phyloP scores from a whole-genome alignment of 2,329 filamentous ascomycete species.

The Phaeosphaeria sp. region DNA sequence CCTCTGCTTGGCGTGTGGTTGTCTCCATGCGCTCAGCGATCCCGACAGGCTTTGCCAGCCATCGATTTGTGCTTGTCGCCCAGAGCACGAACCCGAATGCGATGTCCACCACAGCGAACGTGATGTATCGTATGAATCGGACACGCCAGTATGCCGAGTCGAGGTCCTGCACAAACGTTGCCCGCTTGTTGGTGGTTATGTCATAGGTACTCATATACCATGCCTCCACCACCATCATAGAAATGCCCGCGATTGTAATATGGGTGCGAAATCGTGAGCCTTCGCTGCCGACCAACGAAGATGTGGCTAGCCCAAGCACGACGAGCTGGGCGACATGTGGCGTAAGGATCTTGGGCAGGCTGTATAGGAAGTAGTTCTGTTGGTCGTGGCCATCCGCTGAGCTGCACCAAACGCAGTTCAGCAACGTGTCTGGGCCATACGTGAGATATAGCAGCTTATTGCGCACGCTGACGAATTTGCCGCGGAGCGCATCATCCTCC shows the following conservation, averaged over 20 bases:
- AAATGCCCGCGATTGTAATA: conserved; percentile 69
- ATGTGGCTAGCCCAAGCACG: conserved; percentile 76
- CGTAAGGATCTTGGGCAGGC: conserved; percentile 72
- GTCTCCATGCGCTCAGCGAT: conserved; percentile 72
- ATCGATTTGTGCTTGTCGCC: conserved; percentile 79
- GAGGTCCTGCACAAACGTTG: conserved; percentile 66
- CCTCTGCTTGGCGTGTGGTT: conserved; percentile 63
- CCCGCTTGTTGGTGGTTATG: conserved; percentile 68
- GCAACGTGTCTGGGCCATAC: conserved; percentile 77
- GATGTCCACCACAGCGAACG: conserved; percentile 70
- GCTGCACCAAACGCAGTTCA: conserved; percentile 82
- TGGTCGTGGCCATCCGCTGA: conserved; percentile 65
- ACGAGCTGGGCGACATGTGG: conserved; percentile 84
- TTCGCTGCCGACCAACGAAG: conserved; percentile 68
- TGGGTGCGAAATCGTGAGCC: conserved; percentile 72
- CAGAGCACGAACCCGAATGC: conserved; percentile 72
- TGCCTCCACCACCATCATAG: conserved; percentile 68
- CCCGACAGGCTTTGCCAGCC: conserved; percentile 69
- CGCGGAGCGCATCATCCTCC: conserved; percentile 69
- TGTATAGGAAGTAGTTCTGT: conserved; percentile 79
- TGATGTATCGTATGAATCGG: conserved; percentile 67
- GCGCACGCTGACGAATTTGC: conserved; percentile 68
- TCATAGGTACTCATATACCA: conserved; percentile 72
- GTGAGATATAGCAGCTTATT: conserved; percentile 82
- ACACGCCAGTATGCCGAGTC: conserved; percentile 76